Conservation (phyloP, 768 basidiomycete species). For the Boletus subparvulus region DNA sequence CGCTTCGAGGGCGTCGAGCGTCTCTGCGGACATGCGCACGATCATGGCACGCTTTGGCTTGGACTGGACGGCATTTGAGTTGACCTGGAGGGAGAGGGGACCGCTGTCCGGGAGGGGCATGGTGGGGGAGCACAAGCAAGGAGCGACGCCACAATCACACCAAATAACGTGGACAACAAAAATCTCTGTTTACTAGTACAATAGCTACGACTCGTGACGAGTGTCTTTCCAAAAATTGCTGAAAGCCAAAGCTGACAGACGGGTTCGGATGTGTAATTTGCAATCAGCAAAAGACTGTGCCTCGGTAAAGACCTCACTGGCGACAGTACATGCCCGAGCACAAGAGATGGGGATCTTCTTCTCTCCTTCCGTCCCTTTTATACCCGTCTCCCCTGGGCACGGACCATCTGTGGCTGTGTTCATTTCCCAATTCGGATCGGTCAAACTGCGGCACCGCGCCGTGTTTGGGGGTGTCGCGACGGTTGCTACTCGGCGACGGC, state of each 20-base stretch:
- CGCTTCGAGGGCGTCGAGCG: slow-evolving; percentile 63
- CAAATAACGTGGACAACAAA: no score
- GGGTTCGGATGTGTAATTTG: slow-evolving; percentile 97
- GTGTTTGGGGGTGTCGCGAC: neutral
- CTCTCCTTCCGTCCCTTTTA: neutral
- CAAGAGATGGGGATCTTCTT: slow-evolving; percentile 62
- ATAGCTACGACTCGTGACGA: neutral
- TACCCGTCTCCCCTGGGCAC: slow-evolving; percentile 5
- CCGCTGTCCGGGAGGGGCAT: slow-evolving; percentile 69
- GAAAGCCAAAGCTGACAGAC: slow-evolving; percentile 85
- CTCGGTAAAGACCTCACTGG: slow-evolving; percentile 96
- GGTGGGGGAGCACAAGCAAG: neutral
- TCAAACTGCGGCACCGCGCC: no score
- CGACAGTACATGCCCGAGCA: slow-evolving; percentile 95
- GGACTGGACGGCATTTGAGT: slow-evolving; percentile 51
- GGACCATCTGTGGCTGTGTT: slow-evolving; percentile 19
- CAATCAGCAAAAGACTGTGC: slow-evolving; percentile 95
- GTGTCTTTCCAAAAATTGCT: slow-evolving; percentile 85
- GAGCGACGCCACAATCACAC: no score
- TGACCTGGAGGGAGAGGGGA: slow-evolving; percentile 58
- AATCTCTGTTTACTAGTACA: no score
- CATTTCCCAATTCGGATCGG: neutral
- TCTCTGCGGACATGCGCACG: slow-evolving; percentile 71
- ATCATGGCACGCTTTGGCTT: slow-evolving; percentile 74
- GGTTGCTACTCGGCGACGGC: neutral